A percentile compares a stretch with the other conserved stretches of the same genome.
Conservation (phyloP, 768 basidiomycete species). For the Nidularia sp. region DNA sequence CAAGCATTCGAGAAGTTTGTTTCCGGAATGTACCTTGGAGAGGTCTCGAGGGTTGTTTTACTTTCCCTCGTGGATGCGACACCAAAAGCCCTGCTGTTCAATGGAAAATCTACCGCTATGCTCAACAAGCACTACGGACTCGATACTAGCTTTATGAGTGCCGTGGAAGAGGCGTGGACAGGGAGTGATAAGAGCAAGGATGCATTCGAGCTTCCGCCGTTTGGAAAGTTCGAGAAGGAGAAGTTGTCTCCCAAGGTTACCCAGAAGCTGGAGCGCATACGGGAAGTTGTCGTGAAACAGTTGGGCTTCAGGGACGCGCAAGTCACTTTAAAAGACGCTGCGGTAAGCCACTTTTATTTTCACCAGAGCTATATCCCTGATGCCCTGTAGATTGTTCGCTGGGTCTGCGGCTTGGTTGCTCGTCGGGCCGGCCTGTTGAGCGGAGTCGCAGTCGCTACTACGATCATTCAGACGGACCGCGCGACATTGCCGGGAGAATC, state of each 20-base stretch:
- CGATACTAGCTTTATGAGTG: slow-evolving; percentile 91
- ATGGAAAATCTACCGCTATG: slow-evolving; percentile 63
- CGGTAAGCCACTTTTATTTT: slow-evolving; percentile 24
- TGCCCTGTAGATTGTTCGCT: slow-evolving; percentile 64
- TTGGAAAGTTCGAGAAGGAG: slow-evolving; percentile 28
- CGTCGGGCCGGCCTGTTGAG: slow-evolving; percentile 80
- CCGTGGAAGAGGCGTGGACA: slow-evolving; percentile 75
- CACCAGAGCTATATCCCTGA: background rate
- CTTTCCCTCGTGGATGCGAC: slow-evolving; percentile 76
- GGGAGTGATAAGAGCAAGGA: slow-evolving; percentile 26
- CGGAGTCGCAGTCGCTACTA: slow-evolving; percentile 82
- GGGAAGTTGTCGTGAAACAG: slow-evolving; percentile 54
- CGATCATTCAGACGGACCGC: slow-evolving; percentile 77
- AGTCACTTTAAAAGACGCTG: slow-evolving; percentile 56
- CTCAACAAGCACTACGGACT: slow-evolving; percentile 93
- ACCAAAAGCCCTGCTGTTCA: slow-evolving; percentile 72
- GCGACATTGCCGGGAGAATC: slow-evolving; percentile 45
- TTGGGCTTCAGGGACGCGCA: slow-evolving; percentile 56
- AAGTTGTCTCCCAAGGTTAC: slow-evolving; percentile 23
- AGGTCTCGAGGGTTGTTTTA: slow-evolving; percentile 83
- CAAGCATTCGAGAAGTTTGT: slow-evolving; percentile 99
- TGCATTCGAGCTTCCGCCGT: slow-evolving; percentile 28
- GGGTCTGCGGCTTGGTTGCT: slow-evolving; percentile 76
- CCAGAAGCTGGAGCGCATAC: slow-evolving; percentile 48
- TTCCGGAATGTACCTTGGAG: slow-evolving; percentile 98